Base-by-base conservation (phyloP, 2,329 filamentous ascomycete species). In the Apiospora kogelbergensis region DNA sequence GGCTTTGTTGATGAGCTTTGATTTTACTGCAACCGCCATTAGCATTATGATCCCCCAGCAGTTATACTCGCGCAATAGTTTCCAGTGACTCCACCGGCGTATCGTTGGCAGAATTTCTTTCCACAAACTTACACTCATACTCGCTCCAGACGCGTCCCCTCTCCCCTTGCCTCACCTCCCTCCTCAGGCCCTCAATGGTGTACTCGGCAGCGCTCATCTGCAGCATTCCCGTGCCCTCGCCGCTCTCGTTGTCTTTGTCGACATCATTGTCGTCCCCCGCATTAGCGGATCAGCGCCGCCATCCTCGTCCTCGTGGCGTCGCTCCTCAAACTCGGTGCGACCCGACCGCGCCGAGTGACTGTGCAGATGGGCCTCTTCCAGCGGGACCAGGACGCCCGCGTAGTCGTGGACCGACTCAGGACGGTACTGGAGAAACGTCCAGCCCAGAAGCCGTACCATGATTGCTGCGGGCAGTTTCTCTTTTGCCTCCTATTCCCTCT, bases 1-100 rank as follows among this genome's bases (percentile, higher is more conserved):
- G 33, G 93, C 93, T 78, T 92, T 91, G 80, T 95, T 97, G 78
- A 97, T 91, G 71, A 97, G 87, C 76, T 91, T 92, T 22, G 90
- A 90, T 78, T 93, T 93, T 73, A 90, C 89, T 91, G 68, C 17
- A 53, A 30, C 6, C 45, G 6, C 11, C 30, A n/a, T 22, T 20
- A 60, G 53, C 4, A n/a, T 37, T 15, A n/a, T 22, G n/a, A 11
- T 4, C 30, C 53, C 26, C 30, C n/a, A 4, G 53, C 53, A 37
- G 4, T 6, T 17, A 7, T 6, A 17, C 7, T 30, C 24, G 46
- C 24, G 24, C 1, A 26, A 26, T 53, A 24, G 26, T 33, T 15
- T 7, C 2, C 11, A 24, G 24, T 5, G 24, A 33, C 2, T 20
- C 24, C 48, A 57, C 15, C 15, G 3, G 17, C 15, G 45, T 41